Evolutionary conservation across 2,329 filamentous ascomycete genomes (phyloP), one percentile per base, ranked within the genome.

Genomic region (Hymenoscyphus infarciens): DNA sequence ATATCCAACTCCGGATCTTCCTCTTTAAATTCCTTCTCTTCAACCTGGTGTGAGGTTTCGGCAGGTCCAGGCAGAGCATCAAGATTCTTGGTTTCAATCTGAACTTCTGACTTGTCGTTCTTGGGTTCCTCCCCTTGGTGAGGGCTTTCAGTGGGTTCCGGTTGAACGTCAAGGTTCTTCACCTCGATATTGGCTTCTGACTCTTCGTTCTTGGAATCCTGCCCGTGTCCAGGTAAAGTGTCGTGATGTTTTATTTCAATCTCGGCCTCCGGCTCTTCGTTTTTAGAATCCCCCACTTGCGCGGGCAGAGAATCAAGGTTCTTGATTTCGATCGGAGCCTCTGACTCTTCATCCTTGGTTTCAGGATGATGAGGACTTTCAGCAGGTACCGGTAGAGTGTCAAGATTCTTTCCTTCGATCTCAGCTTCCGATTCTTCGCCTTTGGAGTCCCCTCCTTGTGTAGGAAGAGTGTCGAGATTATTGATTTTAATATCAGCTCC

Each of bases 231-330:
- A 31, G 53, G 45, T 22, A 22, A 13, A 22, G 11, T 2, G 8
- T 31, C 53, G n/a, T 33, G 53, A 31, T 55, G 33, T 16, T 55
- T 55, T 13, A 55, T n/a, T 29, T 55, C 13, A 55, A 55, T 33
- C 25, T 55, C 27, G 15, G 5, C 25, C 11, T 55, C 27, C 25
- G 13, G n/a, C 2, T 16, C 27, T n/a, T 55, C 53, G 8, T 29
- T n/a, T n/a, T n/a, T n/a, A n/a, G n/a, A n/a, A n/a, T n/a, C n/a
- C n/a, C n/a, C n/a, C n/a, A n/a, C n/a, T n/a, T n/a, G n/a, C n/a
- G n/a, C n/a, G n/a, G 31, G 33, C 45, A 27, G 58, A n/a, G 29
- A 3, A 31, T 55, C 53, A 10, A 55, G 53, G 33, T 31, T 31
- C 15, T 29, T 15, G 27, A 55, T 6, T 55, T 29, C 1, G 25